These are phyloP conservation scores for Pythium aquatile DNA, from an alignment of 352 stramenopile species.

Conservation along the genomic window DNA sequence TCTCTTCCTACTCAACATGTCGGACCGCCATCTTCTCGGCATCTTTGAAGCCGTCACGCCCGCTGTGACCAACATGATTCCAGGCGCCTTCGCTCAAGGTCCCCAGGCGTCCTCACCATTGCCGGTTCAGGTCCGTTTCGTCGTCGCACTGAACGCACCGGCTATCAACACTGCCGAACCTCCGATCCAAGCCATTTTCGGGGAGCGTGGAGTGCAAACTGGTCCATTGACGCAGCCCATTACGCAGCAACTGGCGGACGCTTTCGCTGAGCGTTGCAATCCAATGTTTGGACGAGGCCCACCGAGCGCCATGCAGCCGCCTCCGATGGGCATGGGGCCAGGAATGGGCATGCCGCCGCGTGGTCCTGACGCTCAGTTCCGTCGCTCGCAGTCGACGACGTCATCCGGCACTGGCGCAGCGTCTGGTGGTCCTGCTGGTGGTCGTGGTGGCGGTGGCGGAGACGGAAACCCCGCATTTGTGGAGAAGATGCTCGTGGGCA, in stretches of 20 bases:
- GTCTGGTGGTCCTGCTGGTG: constrained; percentile 12
- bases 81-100: constrained; percentile 64
- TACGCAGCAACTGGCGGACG: constrained; percentile 69
- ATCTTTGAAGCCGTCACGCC: constrained; percentile 84
- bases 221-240: constrained; percentile 59
- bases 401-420: constrained; percentile 17
- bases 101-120: constrained; percentile 59
- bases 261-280: constrained; percentile 68
- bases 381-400: constrained; percentile 10
- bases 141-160: constrained; percentile 66
- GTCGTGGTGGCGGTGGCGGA: constrained; percentile 15
- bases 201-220: constrained; percentile 53
- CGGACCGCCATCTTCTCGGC: constrained; percentile 79
- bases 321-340: constrained; percentile 20
- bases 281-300: constrained; percentile 37
- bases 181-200: constrained; percentile 67
- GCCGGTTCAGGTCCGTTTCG: constrained; percentile 75
- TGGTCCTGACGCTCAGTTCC: constrained; percentile 12
- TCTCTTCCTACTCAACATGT: constrained; percentile 86
- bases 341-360: constrained; percentile 18
- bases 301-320: constrained; percentile 33
- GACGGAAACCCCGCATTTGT: constrained; percentile 37
- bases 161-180: constrained; percentile 66
- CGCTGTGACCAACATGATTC: constrained; percentile 73
- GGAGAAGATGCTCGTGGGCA: constrained; percentile 79